Conservation (phyloP, 139 green algal genomes). For the Mesotaenium endlicherianum region DNA sequence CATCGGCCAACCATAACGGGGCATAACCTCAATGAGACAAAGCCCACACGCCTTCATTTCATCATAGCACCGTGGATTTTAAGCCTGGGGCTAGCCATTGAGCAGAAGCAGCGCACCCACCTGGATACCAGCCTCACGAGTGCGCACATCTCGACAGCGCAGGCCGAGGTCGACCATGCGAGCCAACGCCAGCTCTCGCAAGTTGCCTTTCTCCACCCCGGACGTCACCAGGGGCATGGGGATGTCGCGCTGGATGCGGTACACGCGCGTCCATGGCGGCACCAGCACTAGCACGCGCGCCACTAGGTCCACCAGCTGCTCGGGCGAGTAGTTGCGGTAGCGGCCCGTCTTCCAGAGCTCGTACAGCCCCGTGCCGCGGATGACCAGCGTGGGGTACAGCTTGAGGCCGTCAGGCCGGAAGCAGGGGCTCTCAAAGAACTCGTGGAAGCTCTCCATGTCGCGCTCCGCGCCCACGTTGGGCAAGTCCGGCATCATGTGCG, state of each 20-base stretch:
- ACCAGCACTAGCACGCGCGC: constrained; percentile 84
- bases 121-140: constrained; percentile 89
- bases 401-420: constrained; percentile 93
- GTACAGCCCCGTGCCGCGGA: constrained; percentile 90
- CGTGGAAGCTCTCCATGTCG: constrained; percentile 90
- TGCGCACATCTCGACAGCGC: constrained; percentile 83
- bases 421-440: constrained; percentile 96
- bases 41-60: too few relatives aligned
- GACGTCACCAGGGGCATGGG: constrained; percentile 94
- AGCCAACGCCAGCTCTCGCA: constrained; percentile 90
- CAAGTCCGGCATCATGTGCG: constrained; percentile 98
- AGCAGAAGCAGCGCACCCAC: neutral
- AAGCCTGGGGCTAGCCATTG: neutral
- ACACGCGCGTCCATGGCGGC: constrained; percentile 86
- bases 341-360: constrained; percentile 94
- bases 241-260: constrained; percentile 93
- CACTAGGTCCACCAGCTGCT: constrained; percentile 89
- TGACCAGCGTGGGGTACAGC: constrained; percentile 81
- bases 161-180: constrained; percentile 86
- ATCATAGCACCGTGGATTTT: too few relatives aligned
- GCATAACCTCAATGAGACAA: too few relatives aligned
- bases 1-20: too few relatives aligned
- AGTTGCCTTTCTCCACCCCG: constrained; percentile 87
- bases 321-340: constrained; percentile 56
- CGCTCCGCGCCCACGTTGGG: constrained; percentile 96